phyloP scores from a whole-genome alignment of 2,329 filamentous ascomycete genomes.

The Aotearoamyces nothofagi region DNA sequence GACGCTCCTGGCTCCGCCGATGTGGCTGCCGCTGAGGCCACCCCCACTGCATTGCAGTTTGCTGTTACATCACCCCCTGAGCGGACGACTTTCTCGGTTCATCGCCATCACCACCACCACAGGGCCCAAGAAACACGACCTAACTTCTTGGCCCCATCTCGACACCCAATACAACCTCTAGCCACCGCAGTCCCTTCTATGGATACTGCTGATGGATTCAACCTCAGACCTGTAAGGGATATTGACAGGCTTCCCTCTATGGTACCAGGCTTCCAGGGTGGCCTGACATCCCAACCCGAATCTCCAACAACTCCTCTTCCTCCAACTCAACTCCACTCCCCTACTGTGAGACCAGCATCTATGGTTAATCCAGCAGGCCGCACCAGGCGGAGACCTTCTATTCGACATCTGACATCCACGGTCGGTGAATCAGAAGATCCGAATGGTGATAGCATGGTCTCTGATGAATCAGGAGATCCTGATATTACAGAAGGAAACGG shows the following conservation, averaged over 20 bases:
- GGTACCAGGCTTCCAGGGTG: slow-evolving; percentile 51
- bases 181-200: slow-evolving; percentile 51
- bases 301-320: slow-evolving; percentile 77
- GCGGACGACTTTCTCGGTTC: slow-evolving; percentile 45
- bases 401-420: slow-evolving; percentile 74
- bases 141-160: slow-evolving; percentile 31
- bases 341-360: slow-evolving; percentile 36
- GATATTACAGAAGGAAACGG: slow-evolving; percentile 62
- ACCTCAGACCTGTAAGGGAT: slow-evolving; percentile 63
- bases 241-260: slow-evolving; percentile 73
- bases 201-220: slow-evolving; percentile 57
- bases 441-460: slow-evolving; percentile 67
- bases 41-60: slow-evolving; percentile 43
- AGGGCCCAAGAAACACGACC: slow-evolving; percentile 34
- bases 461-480: slow-evolving; percentile 61
- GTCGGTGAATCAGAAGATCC: slow-evolving; percentile 82
- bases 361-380: slow-evolving; percentile 36
- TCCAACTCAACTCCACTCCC: slow-evolving; percentile 44
- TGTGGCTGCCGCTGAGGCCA: slow-evolving; percentile 39
- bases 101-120: slow-evolving; percentile 33
- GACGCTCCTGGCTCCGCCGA: slow-evolving; percentile 27
- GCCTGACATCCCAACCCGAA: slow-evolving; percentile 74
- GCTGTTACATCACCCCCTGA: slow-evolving; percentile 58
- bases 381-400: slow-evolving; percentile 61
- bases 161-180: slow-evolving; percentile 47